Percentiles rank a stretch among this genome's conserved stretches.
These are phyloP conservation scores for Westerdykella sp. DNA, from an alignment of 2,329 filamentous ascomycete species.

Conservation along the genomic window DNA sequence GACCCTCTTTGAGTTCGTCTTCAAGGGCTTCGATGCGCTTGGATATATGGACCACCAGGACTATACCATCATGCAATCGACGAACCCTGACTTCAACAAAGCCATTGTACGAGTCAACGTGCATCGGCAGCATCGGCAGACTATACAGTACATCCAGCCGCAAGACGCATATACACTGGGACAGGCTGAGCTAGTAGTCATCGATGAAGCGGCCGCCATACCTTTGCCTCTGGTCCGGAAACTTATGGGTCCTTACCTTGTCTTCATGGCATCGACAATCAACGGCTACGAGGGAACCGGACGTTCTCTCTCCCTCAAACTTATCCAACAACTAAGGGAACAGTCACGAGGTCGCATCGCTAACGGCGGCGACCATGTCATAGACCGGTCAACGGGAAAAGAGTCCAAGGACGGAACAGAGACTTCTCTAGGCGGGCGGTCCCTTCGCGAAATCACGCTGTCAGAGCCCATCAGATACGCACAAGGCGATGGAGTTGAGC, in stretches of 20 bases:
- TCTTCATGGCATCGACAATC: slow-evolving; percentile 99
- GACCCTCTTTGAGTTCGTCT: slow-evolving; percentile 95
- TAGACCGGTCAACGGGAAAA: slow-evolving; percentile 77
- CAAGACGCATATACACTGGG: slow-evolving; percentile 93
- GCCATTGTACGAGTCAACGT: slow-evolving; percentile 96
- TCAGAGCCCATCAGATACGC: slow-evolving; percentile 93
- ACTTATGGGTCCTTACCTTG: slow-evolving; percentile 91
- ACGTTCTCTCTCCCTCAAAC: slow-evolving; percentile 85
- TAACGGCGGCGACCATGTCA: slow-evolving; percentile 54
- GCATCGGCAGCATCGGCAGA: slow-evolving; percentile 89
- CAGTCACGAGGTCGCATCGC: slow-evolving; percentile 66
- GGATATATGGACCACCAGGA: slow-evolving; percentile 93
- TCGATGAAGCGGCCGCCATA: slow-evolving; percentile 96
- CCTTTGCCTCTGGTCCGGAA: slow-evolving; percentile 87
- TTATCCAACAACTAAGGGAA: slow-evolving; percentile 94
- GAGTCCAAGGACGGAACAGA: slow-evolving; percentile 37
- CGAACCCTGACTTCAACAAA: slow-evolving; percentile 98
- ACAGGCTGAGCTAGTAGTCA: slow-evolving; percentile 90
- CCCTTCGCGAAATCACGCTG: slow-evolving; percentile 84
- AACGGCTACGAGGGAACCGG: slow-evolving; percentile 98
- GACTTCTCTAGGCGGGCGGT: slow-evolving; percentile 53
- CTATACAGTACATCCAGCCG: slow-evolving; percentile 96
- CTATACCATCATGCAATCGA: slow-evolving; percentile 97
- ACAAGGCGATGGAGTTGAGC: slow-evolving; percentile 83
- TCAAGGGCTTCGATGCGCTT: slow-evolving; percentile 94